Evolutionary conservation across 2,329 filamentous ascomycete genomes (phyloP), one percentile per base, ranked within the genome.

Genomic region (Venturiaceae sp.): DNA sequence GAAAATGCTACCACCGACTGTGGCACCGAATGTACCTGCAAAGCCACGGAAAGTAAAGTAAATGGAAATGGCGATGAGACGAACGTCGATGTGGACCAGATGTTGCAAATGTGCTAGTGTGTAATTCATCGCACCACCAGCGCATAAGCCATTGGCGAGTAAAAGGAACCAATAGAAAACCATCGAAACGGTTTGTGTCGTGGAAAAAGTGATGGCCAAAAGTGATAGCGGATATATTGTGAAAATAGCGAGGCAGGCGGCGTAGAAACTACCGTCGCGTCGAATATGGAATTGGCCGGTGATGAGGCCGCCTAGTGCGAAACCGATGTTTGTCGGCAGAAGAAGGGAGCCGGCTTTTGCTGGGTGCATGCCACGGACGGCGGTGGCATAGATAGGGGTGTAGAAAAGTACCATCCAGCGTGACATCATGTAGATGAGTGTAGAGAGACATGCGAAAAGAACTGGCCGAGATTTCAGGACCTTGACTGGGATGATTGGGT

Each of bases 381-480:
- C 87, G 59, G 94, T 83, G 34, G 88, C 86, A 65, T 90, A 92
- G 46, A 90, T 83, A 0, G 90, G 90, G 0, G 86, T 81, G 71
- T 90, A 95, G 75, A 91, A 94, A 7, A 95, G 77, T 1, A 95
- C 79, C 6, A 80, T 80, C 90, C 89, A 95, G 59, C 90, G 85
- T 1, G 87, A 80, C 67, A 88, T 84, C 88, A 95, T 92, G 68
- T 90, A 81, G 21, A 86, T 84, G 0, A 92, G 78, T 54, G 90
- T 88, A 1, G 85, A 81, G 23, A 92, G 66, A 66, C 89, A 92
- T 1, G 87, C 87, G 23, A 92, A 72, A 3, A 92, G 75, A 1
- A 88, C 83, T 32, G 85, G 86, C 30, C 86, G 81, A 11, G 85
- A 89, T 55, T 78, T 80, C 30, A 95, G 79, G 1, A 94, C 78